Percentiles rank a stretch among this genome's conserved stretches.
Conservation (phyloP, 805 yeast genomes). For the Candida yuanshanica region DNA sequence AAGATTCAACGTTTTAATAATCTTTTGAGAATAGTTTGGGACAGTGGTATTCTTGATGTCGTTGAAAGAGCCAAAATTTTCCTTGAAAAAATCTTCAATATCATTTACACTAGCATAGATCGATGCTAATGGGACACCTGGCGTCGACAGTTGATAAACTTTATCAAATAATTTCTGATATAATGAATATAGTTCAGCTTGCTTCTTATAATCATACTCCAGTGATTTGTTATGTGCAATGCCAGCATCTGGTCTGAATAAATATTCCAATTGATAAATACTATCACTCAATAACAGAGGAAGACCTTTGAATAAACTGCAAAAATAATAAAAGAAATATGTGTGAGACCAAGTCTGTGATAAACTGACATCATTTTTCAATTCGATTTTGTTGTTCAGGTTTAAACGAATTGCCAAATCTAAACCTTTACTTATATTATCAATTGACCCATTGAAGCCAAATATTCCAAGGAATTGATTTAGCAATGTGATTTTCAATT, state of each 20-base stretch:
- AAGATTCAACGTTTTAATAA: constrained; percentile 8
- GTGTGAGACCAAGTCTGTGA: constrained; percentile 15
- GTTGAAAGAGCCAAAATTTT: constrained; percentile 4
- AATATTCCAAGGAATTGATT: constrained; percentile 6
- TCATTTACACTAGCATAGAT: constrained; percentile 4
- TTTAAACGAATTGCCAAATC: constrained; percentile 12
- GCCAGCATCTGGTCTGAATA: constrained; percentile 3
- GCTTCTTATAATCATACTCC: constrained; percentile 2
- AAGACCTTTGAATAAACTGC: constrained; percentile 12
- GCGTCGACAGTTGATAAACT: constrained; percentile 3
- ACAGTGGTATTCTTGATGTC: constrained; percentile 9
- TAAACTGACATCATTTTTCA: constrained; percentile 7
- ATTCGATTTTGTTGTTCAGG: constrained; percentile 11
- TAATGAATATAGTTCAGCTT: constrained; percentile 5
- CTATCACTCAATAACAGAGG: constrained; percentile 17
- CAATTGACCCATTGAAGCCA: constrained; percentile 9
- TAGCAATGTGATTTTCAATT: constrained; percentile 11
- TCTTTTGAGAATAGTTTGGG: constrained; percentile 8
- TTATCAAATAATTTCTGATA: constrained; percentile 5
- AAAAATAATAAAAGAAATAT: constrained; percentile 13
- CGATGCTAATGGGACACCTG: constrained; percentile 6
- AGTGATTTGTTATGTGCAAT: constrained; percentile 1
- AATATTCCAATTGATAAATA: constrained; percentile 11
- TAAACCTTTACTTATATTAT: not conserved
- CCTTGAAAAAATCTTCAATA: constrained; percentile 2